Conservation (phyloP, 2,329 filamentous ascomycete species). For the Akanthomyces lecanii region DNA sequence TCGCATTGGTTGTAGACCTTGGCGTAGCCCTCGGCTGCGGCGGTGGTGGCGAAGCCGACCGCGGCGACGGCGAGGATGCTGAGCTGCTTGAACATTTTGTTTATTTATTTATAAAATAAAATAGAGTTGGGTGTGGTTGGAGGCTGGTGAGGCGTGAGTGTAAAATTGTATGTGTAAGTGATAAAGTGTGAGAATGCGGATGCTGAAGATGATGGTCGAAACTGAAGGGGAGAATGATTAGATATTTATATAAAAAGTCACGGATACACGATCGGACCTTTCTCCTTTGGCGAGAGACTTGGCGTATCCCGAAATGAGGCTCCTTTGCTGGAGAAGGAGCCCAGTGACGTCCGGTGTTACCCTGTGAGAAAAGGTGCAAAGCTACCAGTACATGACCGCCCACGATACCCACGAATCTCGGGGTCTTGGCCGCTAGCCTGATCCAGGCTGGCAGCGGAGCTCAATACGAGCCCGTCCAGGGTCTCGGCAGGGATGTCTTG, state of each 20-base stretch:
- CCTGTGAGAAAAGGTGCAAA: neutral
- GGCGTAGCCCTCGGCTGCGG: conserved; percentile 31
- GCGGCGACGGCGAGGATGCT: conserved; percentile 23
- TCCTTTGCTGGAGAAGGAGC: neutral
- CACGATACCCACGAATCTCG: neutral
- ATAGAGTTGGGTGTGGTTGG: neutral
- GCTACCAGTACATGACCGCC: neutral
- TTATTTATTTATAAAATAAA: too few relatives aligned
- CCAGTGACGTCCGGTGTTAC: neutral
- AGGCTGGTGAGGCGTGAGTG: neutral
- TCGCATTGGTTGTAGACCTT: conserved; percentile 35
- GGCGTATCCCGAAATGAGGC: neutral
- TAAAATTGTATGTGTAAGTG: neutral
- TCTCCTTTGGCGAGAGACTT: neutral
- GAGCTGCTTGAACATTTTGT: conserved; percentile 14
- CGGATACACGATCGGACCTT: too few relatives aligned
- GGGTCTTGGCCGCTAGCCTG: neutral
- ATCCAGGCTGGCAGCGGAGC: neutral
- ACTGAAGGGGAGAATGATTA: neutral
- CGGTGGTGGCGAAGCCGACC: conserved; percentile 19
- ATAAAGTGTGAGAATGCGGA: neutral
- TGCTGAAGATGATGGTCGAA: neutral
- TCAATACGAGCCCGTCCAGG: conserved; percentile 3
- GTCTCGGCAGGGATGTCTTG: neutral
- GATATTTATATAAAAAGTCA: neutral